Evolutionary conservation across 352 stramenopile genomes (phyloP), one percentile per base, ranked within the genome.

Genomic region (Globisporangium lucens): DNA sequence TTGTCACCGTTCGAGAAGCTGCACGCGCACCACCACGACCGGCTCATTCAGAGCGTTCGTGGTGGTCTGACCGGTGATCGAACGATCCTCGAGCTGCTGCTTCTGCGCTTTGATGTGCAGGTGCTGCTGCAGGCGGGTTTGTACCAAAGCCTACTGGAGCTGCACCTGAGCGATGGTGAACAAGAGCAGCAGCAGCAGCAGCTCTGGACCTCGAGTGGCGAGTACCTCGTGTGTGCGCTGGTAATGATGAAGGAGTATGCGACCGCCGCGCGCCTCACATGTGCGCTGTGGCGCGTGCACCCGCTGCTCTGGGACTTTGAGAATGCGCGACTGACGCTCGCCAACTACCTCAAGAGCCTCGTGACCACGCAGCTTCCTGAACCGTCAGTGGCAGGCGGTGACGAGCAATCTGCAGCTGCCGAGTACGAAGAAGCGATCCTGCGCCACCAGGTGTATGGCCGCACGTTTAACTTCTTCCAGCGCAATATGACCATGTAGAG

Each of bases 231-330:
- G 13, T 92, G 80, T 41, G 82, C 77, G 36, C 73, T 94, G n/a
- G 79, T 92, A 53, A 56, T 58, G 12, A 63, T 78, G 33, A 64
- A 68, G 0, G 76, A 92, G 46, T 80, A 75, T 46, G 82, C 83
- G 33, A 73, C 71, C 24, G 85, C 83, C 3, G 74, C 70, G 1
- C 80, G 85, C 22, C 51, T 94, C 6, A 75, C 76, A 0, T 89
- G 83, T 52, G 79, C 78, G 17, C 53, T 91, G 8, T 83, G 79
- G 65, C 76, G 79, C 43, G 72, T 79, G 7, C 81, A 91, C 46
- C 80, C 79, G 9, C 69, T 94, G 68, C 74, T 94, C 3, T 92
- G 83, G 80, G 83, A 91, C 62, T 41, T 82, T 7, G 82, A 90
- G 67, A 90, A 80, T 51, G 82, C 83, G 51, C 83, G 78, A 13